Conservation (phyloP, 2,329 filamentous ascomycete species). For the Botrytis elliptica region DNA sequence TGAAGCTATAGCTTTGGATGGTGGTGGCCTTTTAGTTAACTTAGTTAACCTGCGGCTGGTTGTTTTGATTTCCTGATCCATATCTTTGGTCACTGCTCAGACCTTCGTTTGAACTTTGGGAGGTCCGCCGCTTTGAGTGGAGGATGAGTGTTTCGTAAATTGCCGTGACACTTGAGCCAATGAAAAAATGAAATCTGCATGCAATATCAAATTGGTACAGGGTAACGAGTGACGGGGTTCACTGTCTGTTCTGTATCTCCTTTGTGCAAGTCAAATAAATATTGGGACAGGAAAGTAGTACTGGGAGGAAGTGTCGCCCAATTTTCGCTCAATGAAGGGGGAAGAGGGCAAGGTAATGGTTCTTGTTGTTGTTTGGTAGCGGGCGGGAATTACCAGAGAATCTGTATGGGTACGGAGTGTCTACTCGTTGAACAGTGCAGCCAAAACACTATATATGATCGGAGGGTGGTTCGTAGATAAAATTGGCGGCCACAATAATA, state of each 20-base stretch:
- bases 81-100: conserved; percentile 24
- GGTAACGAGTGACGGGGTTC: conserved; percentile 18
- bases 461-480: background rate
- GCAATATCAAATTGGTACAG: conserved; percentile 20
- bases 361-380: background rate
- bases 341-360: background rate
- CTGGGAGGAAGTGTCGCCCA: background rate
- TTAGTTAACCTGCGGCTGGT: conserved; percentile 60
- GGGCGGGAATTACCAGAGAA: background rate
- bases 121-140: conserved; percentile 22
- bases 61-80: conserved; percentile 36
- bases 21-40: conserved; percentile 50
- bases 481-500: conserved; percentile 1
- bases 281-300: background rate
- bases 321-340: background rate
- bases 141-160: conserved; percentile 22
- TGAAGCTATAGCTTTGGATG: conserved; percentile 41
- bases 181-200: conserved; percentile 17
- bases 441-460: conserved; percentile 1
- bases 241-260: conserved; percentile 1
- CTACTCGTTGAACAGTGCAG: conserved; percentile 5
- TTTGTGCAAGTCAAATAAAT: background rate
- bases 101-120: conserved; percentile 22
- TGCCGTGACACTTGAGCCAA: conserved; percentile 20
- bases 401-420: background rate